These are phyloP conservation scores for Ceratocystis eucalypticola DNA, from an alignment of 2,329 filamentous ascomycete genomes.

Conservation along the genomic window DNA sequence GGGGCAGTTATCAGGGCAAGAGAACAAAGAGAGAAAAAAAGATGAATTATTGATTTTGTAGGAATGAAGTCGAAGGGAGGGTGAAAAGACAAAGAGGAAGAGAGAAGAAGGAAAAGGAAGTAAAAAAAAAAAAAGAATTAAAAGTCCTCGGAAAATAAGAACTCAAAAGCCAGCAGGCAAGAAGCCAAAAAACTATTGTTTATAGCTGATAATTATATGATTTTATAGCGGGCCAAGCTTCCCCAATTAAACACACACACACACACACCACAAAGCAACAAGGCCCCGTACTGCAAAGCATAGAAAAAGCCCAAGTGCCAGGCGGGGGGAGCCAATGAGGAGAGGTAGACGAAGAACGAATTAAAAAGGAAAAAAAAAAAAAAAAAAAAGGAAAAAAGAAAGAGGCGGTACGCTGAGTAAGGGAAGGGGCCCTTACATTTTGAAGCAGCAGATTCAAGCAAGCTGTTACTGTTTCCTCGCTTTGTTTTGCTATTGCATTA, in stretches of 20 bases:
- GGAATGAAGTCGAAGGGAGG: not conserved
- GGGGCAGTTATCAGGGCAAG: slow-evolving; percentile 1
- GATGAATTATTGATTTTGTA: not conserved
- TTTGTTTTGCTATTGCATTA: too few species aligned
- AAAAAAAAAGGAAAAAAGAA: not conserved
- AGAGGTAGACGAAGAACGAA: not conserved
- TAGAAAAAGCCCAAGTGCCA: not conserved
- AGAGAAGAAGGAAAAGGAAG: not conserved
- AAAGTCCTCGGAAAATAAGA: not conserved
- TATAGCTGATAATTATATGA: too few species aligned
- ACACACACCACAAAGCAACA: not conserved
- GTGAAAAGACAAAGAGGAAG: not conserved
- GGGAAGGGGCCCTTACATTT: too few species aligned
- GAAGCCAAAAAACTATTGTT: not conserved
- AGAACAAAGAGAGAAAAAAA: not conserved
- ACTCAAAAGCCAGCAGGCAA: not conserved
- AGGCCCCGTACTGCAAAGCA: not conserved
- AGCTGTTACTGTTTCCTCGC: too few species aligned
- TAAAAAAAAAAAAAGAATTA: not conserved
- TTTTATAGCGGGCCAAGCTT: too few species aligned
- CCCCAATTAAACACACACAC: too few species aligned
- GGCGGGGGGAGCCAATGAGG: not conserved
- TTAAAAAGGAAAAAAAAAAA: not conserved
- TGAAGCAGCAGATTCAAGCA: too few species aligned
- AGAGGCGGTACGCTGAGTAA: not conserved